Evolutionary conservation across 2,329 filamentous ascomycete genomes (phyloP).

Genomic region (Rachicladosporium sp.): DNA sequence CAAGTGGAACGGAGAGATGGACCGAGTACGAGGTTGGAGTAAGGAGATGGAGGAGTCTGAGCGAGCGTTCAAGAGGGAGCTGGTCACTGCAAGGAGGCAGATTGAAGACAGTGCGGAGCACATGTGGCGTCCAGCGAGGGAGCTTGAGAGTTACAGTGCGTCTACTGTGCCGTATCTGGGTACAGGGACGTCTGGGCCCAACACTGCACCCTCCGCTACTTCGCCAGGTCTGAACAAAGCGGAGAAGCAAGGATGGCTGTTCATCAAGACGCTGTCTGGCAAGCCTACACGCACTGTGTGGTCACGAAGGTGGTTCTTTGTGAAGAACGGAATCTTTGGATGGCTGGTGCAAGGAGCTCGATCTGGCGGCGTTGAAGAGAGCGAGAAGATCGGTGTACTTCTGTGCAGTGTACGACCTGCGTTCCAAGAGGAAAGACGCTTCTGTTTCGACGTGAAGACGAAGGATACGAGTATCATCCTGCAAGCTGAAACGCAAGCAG

Average conservation of each 20-base stretch:
- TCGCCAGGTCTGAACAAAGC: conserved; percentile 37
- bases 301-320: conserved; percentile 89
- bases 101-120: conserved; percentile 67
- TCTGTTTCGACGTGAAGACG: conserved; percentile 97
- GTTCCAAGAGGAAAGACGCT: conserved; percentile 82
- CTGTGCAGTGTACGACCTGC: conserved; percentile 87
- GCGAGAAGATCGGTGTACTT: conserved; percentile 88
- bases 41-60: conserved; percentile 88
- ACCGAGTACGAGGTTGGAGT: conserved; percentile 82
- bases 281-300: conserved; percentile 86
- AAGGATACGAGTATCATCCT: conserved; percentile 83
- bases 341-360: conserved; percentile 76
- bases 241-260: conserved; percentile 94
- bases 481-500: conserved; percentile 82
- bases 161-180: conserved; percentile 84
- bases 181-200: conserved; percentile 47
- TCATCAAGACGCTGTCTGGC: conserved; percentile 65
- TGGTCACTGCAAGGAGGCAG: conserved; percentile 65
- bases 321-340: conserved; percentile 90
- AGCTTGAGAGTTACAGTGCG: conserved; percentile 82
- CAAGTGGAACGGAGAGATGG: conserved; percentile 68
- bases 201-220: conserved; percentile 35
- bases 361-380: conserved; percentile 78
- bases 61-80: conserved; percentile 65
- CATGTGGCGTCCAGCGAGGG: conserved; percentile 66